These are phyloP conservation scores for Paratrypanosoma confusum DNA, from an alignment of 208 protist species.

Conservation along the genomic window DNA sequence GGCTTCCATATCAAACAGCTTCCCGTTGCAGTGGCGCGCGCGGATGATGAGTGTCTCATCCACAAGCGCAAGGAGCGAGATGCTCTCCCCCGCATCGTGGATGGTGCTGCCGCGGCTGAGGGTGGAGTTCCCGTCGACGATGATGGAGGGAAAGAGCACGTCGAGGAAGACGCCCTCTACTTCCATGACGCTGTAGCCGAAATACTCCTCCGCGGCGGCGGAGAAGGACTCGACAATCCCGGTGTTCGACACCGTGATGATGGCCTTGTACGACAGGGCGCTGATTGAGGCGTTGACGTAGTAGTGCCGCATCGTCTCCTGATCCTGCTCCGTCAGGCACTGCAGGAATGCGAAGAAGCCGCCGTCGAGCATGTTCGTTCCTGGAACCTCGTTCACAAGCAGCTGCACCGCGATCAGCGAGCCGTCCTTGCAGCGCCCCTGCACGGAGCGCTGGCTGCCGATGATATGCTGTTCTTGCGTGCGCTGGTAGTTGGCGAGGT, in stretches of 20 bases:
- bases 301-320: constrained; percentile 1
- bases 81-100: no score
- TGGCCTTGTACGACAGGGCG: constrained; percentile 1
- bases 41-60: background rate
- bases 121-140: background rate
- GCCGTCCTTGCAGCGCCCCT: constrained; percentile 6
- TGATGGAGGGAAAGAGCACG: constrained; percentile 12
- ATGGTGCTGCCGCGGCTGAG: background rate
- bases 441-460: constrained; percentile 6
- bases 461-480: constrained; percentile 11
- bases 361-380: background rate
- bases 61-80: background rate
- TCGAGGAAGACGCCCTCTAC: constrained; percentile 17
- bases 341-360: constrained; percentile 9
- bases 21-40: constrained; percentile 4
- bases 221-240: constrained; percentile 14
- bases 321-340: constrained; percentile 8
- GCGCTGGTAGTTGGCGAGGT: constrained; percentile 5
- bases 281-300: constrained; percentile 8
- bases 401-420: constrained; percentile 13
- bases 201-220: constrained; percentile 10
- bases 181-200: constrained; percentile 19
- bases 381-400: constrained; percentile 5
- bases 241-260: constrained; percentile 4
- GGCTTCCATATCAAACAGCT: constrained; percentile 1